Conservation (phyloP, 768 basidiomycete genomes). For the Mycena crocata region DNA sequence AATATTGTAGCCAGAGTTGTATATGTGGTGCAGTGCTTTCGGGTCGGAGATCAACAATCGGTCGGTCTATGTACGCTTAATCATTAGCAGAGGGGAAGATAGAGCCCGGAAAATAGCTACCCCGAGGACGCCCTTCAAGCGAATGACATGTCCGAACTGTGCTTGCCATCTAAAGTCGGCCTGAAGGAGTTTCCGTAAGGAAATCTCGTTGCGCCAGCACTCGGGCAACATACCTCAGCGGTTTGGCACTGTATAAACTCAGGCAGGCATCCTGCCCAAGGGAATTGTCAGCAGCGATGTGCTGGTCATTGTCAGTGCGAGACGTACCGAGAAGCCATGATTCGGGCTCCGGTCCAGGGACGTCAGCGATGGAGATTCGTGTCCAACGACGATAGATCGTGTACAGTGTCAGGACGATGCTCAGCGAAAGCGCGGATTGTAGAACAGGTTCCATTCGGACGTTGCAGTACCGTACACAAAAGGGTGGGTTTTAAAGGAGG, state of each 20-base stretch:
- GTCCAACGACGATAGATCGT: conserved; percentile 48
- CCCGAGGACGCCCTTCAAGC: conserved; percentile 55
- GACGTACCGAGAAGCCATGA: conserved; percentile 62
- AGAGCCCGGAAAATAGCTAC: background rate
- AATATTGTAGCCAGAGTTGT: conserved; percentile 3
- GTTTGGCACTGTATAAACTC: conserved; percentile 65
- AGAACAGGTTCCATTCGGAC: background rate
- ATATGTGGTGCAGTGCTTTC: conserved; percentile 4
- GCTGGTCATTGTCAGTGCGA: background rate
- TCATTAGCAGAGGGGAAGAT: background rate
- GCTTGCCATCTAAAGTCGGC: conserved; percentile 66
- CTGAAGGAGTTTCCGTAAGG: conserved; percentile 10
- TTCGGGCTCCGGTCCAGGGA: conserved; percentile 62
- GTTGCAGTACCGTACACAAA: too few relatives aligned
- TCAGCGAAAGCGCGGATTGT: background rate
- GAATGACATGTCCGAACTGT: conserved; percentile 61
- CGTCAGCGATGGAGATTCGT: conserved; percentile 55
- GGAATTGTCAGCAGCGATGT: background rate
- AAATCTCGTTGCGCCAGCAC: background rate
- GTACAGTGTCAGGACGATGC: conserved; percentile 29
- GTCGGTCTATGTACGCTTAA: background rate
- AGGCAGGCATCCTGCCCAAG: conserved; percentile 56
- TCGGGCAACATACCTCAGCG: conserved; percentile 40
- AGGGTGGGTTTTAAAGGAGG: too few relatives aligned
- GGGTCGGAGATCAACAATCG: background rate